Conservation (phyloP, 768 basidiomycete species). For the Solioccasus polychromus region DNA sequence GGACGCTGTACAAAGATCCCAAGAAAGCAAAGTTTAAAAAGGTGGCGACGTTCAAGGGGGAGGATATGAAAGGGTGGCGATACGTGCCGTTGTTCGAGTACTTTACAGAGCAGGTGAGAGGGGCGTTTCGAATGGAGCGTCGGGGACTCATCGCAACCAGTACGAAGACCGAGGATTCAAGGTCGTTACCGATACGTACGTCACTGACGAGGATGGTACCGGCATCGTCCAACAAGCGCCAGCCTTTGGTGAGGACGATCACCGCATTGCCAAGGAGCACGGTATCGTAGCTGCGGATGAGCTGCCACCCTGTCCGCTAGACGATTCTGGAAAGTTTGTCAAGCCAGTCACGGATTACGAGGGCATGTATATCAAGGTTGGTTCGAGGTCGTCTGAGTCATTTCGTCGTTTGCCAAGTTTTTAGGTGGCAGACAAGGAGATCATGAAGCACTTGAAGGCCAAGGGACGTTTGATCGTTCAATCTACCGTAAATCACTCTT, state of each 20-base stretch:
- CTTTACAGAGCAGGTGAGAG: constrained; percentile 84
- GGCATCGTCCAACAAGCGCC: constrained; percentile 99
- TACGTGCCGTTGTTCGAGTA: constrained; percentile 96
- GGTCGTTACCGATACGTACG: constrained; percentile 88
- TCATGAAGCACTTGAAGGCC: constrained; percentile 85
- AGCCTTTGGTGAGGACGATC: constrained; percentile 98
- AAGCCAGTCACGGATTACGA: constrained; percentile 85
- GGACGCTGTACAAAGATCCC: constrained; percentile 91
- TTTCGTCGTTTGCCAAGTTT: background rate
- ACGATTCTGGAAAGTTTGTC: constrained; percentile 87
- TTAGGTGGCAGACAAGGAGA: constrained; percentile 92
- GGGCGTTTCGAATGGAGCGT: background rate
- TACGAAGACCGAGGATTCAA: constrained; percentile 89
- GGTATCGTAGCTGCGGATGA: constrained; percentile 84
- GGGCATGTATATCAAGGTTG: constrained; percentile 86
- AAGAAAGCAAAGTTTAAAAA: constrained; percentile 98
- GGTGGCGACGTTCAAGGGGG: constrained; percentile 80
- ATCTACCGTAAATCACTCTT: constrained; percentile 82
- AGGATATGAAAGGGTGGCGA: constrained; percentile 94
- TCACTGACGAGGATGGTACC: constrained; percentile 90
- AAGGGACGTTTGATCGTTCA: constrained; percentile 88
- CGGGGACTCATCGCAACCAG: constrained; percentile 36
- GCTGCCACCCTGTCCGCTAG: constrained; percentile 94
- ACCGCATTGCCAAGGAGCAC: constrained; percentile 84
- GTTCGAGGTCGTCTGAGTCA: constrained; percentile 12